Base-by-base conservation (phyloP, 2,329 filamentous ascomycete genomes). In the Leptographium wingfieldii region DNA sequence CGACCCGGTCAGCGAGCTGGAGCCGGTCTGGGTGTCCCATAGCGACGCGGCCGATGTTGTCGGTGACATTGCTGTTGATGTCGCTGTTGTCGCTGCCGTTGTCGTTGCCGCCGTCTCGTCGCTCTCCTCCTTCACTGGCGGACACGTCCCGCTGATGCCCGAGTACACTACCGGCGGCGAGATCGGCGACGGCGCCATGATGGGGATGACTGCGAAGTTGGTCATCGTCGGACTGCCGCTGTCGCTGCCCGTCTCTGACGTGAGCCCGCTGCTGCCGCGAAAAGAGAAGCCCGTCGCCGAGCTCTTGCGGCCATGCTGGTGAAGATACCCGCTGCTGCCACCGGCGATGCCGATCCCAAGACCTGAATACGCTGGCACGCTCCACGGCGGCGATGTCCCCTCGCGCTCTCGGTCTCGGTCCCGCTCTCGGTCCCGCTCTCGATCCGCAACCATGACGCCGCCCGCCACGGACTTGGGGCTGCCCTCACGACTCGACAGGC, bases 401-500 rank as follows among this genome's bases (percentile, higher is more conserved):
- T 81, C 80, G 1, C 73, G 68, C 5, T 58, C 62, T n/a, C 58
- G 12, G 19, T 46, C 43, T 6, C 43, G 43, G 6, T 46, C 43
- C 4, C 40, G 59, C 31, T 58, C 62, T 27, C 58, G 12, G 19
- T 46, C 43, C 3, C 43, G 43, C 2, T 46, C 43, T 9, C 43
- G 59, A 22, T 63, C 63, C 10, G 5, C 43, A 9, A 19, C 43
- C 43, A n/a, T n/a, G 43, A 5, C 2, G 22, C 40, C 14, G 40
- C 40, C 40, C 68, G 69, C 73, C 51, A 79, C 76, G 5, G 77
- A 77, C 31, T 73, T 71, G 1, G 79, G 79, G 22, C 78, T 80
- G 3, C 77, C 78, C 55, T 79, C 78, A 6, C 73, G 71, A 46
- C 77, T 77, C 3, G 80, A 82, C 64, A 81, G 73, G 66, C 88